Evolutionary conservation across 345 rosid genomes (phyloP).

Genomic region (Streptanthus diversifolius): DNA sequence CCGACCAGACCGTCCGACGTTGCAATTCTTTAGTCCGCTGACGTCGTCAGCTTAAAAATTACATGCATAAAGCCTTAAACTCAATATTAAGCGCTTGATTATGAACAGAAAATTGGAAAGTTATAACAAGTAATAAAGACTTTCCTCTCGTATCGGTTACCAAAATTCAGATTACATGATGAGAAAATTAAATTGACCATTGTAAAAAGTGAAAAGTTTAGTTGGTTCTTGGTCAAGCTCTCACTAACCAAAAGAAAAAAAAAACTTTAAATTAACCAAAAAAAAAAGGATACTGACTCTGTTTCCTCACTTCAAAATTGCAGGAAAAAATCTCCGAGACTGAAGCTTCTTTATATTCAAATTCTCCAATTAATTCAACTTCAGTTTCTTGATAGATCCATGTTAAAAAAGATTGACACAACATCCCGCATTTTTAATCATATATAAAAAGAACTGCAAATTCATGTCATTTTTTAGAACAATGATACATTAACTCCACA

Average conservation of each 20-base stretch:
- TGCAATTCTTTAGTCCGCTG: neutral
- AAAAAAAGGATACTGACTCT: no score
- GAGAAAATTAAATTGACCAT: neutral
- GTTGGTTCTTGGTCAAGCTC: neutral
- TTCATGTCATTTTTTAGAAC: conserved; percentile 9
- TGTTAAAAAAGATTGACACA: neutral
- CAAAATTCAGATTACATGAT: neutral
- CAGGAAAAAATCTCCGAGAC: neutral
- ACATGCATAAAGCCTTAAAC: neutral
- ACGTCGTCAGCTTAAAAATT: neutral
- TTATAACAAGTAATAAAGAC: neutral
- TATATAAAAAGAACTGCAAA: neutral
- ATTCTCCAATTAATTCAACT: neutral
- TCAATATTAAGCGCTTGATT: neutral
- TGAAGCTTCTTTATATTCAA: neutral
- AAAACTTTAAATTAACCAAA: no score
- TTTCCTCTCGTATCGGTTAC: neutral
- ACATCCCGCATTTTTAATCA: no score
- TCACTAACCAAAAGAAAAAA: neutral
- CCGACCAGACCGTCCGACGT: neutral
- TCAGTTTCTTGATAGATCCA: neutral
- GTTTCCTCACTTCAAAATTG: neutral
- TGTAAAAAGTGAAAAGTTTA: neutral
- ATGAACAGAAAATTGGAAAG: neutral
- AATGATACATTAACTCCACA: neutral